Evolutionary conservation across 176 grass and related monocot species (phyloP).

Genomic region (Triticum urartu): DNA sequence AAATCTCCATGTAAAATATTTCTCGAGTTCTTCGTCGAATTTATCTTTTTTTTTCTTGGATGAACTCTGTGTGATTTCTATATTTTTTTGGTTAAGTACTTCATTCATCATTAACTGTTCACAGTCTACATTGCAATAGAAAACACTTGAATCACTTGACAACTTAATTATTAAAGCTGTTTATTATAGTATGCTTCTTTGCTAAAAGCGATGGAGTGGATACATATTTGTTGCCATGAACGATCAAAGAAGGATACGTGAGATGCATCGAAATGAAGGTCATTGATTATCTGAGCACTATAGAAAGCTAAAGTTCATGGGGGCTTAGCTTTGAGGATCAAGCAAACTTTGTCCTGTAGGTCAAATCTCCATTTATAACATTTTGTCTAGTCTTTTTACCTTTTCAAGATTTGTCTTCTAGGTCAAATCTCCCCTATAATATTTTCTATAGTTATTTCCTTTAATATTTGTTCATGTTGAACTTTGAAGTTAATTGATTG

Average conservation of each 20-base stretch:
- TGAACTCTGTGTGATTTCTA: neutral
- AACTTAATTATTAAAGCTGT: neutral
- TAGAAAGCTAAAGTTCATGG: slow-evolving; percentile 13
- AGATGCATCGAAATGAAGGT: neutral
- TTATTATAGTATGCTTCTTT: neutral
- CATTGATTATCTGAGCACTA: neutral
- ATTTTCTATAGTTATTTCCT: neutral
- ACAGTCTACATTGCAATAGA: neutral
- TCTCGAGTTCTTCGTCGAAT: neutral
- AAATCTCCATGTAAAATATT: neutral
- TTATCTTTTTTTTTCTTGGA: neutral
- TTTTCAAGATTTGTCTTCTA: neutral
- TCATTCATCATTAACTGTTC: neutral
- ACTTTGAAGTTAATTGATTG: neutral
- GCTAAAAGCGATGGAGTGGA: no score
- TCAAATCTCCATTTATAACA: neutral
- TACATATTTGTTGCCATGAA: no score
- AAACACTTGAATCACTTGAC: neutral
- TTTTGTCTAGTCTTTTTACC: neutral
- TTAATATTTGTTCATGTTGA: neutral
- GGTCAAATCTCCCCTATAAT: neutral
- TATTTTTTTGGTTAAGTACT: neutral
- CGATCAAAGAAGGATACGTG: neutral
- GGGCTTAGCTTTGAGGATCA: neutral
- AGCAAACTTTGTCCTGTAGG: neutral